A percentile compares a stretch with the other conserved stretches of the same genome.
These are phyloP conservation scores for Plasmodium vivax DNA, from an alignment of 169 alveolate species.

Conservation along the genomic window DNA sequence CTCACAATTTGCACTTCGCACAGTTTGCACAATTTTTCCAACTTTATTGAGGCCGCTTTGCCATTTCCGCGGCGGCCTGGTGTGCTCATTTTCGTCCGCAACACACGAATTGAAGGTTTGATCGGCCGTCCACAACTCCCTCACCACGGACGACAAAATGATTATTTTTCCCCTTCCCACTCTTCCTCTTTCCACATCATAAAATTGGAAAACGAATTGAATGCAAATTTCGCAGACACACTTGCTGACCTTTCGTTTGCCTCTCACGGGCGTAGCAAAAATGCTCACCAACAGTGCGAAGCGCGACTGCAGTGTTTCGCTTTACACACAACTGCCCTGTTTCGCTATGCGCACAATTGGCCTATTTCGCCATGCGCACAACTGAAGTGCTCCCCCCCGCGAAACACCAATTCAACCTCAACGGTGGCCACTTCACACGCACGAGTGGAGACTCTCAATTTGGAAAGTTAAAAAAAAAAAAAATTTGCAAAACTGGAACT, in stretches of 20 bases:
- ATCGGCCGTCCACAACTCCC: background rate
- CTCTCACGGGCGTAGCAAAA: background rate
- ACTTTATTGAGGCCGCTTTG: background rate
- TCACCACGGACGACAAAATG: background rate
- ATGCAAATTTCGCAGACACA: background rate
- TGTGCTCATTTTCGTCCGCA: background rate
- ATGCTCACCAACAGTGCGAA: background rate
- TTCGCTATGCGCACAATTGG: background rate
- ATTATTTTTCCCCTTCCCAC: background rate
- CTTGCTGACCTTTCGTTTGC: background rate
- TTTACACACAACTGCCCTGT: background rate
- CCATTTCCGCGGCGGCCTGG: background rate
- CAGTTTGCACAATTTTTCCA: background rate
- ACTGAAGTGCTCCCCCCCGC: background rate
- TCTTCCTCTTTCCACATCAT: background rate
- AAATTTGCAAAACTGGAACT: background rate
- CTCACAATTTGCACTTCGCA: too few species aligned
- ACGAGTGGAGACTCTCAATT: background rate
- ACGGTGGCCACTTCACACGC: background rate
- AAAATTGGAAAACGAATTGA: background rate
- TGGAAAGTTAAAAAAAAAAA: background rate
- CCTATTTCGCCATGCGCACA: background rate
- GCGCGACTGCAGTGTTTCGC: background rate
- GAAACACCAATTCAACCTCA: background rate
- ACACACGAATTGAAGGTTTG: background rate